Percentiles rank a stretch among this genome's conserved stretches.
Evolutionary conservation across 768 basidiomycete species (phyloP).

Genomic region (Suillus clintonianus): DNA sequence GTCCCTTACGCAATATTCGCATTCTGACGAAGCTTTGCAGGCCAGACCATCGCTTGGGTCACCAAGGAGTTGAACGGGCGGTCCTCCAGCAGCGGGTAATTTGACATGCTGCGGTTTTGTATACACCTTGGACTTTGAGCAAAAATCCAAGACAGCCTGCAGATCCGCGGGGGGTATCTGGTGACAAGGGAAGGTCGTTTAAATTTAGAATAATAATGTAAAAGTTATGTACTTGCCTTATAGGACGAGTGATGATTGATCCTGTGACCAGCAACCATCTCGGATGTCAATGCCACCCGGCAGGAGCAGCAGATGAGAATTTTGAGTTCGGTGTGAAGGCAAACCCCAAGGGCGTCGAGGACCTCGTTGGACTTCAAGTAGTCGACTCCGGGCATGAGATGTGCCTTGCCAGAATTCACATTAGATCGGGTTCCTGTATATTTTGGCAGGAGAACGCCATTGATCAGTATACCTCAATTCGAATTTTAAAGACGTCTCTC

Average conservation of each 20-base stretch:
- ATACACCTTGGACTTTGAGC: accelerated
- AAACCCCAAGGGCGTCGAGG: background rate
- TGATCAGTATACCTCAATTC: too few species aligned
- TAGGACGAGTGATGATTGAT: background rate
- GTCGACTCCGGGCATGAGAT: background rate
- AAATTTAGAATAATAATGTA: accelerated
- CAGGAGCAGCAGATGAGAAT: background rate
- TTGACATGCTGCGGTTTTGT: background rate
- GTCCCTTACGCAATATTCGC: background rate
- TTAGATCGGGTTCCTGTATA: background rate
- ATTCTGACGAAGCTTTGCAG: background rate
- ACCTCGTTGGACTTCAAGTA: background rate
- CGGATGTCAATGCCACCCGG: background rate
- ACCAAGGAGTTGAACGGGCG: background rate
- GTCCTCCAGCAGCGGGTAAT: background rate
- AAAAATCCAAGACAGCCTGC: background rate
- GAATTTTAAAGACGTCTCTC: background rate
- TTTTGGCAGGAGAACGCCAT: too few species aligned
- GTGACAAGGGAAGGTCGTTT: background rate
- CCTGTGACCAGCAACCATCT: background rate
- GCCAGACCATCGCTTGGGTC: background rate
- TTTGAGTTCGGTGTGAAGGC: background rate
- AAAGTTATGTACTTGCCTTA: background rate
- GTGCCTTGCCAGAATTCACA: background rate
- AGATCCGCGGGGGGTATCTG: background rate